Evolutionary conservation across 768 basidiomycete genomes (phyloP), one percentile per base, ranked within the genome.

Genomic region (Boletales sp.): DNA sequence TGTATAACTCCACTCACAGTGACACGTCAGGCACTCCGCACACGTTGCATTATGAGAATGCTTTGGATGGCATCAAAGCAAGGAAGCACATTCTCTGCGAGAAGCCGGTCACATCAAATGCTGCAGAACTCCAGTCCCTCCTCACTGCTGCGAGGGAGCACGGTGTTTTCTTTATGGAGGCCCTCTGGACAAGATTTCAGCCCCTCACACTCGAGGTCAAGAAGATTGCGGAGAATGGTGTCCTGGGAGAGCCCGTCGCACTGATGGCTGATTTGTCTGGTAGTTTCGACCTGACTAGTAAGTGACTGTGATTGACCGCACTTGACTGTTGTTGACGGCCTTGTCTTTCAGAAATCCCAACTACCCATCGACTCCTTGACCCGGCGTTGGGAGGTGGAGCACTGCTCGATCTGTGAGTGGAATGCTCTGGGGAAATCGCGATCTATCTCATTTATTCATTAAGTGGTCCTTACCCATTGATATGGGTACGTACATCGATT

Each of bases 121-220:
- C 77, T 6, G 78, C 83, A 3, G 90, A 94, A 62, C 74, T 91
- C 18, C 78, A 81, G n/a, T 79, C 83, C 40, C 76, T 95, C 19
- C 71, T 92, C 17, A 71, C 71, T 10, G 77, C 89, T 17, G 90
- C 93, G 2, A 87, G 86, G 65, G 80, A 89, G 63, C 73, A 85
- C 58, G 79, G 83, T 15, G 77, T 92, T 1, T 94, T 94, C 74
- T 81, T 94, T 59, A 94, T 94, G 91, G 93, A 94, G 69, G 90
- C 87, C 0, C 74, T 92, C 68, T 92, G 90, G 89, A 91, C 90
- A 32, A 77, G 87, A 32, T 90, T 90, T 73, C 84, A 87, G 50
- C 87, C 87, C 12, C 75, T 88, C 51, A 72, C 75, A 10, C 61
- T 73, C 15, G 87, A 86, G 52, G 71, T 90, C 46, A 84, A 85